Evolutionary conservation across 1,284 basidiomycete genomes (phyloP).

Genomic region (Puccinia novopanici): DNA sequence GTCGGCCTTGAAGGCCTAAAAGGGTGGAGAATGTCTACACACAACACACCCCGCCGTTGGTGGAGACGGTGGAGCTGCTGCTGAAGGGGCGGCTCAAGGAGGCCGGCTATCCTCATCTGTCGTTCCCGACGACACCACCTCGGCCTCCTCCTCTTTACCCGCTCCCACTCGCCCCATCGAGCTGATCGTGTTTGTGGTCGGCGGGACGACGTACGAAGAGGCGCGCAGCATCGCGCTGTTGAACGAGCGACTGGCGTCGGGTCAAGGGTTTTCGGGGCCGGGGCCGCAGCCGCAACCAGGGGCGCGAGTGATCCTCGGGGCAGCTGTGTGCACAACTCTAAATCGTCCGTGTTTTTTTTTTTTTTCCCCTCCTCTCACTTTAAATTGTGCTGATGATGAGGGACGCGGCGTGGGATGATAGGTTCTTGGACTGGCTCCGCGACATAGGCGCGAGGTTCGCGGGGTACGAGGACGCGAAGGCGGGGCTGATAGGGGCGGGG

Average conservation of each 20-base stretch:
- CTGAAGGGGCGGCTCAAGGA: constrained; percentile 84
- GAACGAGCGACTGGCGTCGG: constrained; percentile 71
- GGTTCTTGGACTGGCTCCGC: constrained; percentile 53
- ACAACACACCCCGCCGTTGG: constrained; percentile 90
- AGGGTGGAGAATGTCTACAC: constrained; percentile 99
- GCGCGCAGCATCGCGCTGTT: constrained; percentile 77
- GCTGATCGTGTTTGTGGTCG: constrained; percentile 90
- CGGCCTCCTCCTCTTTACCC: background rate
- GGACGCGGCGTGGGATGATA: constrained; percentile 1
- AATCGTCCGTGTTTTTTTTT: constrained; percentile 65
- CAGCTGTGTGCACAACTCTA: constrained; percentile 88
- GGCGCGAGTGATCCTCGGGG: constrained; percentile 74
- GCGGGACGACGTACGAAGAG: constrained; percentile 91
- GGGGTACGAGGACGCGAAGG: constrained; percentile 65
- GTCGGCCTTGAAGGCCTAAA: constrained; percentile 92
- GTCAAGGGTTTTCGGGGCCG: constrained; percentile 59
- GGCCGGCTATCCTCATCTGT: constrained; percentile 84
- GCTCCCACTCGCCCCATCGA: constrained; percentile 71
- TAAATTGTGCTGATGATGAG: background rate
- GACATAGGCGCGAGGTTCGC: constrained; percentile 56
- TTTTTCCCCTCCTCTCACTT: background rate
- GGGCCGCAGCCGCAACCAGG: constrained; percentile 57
- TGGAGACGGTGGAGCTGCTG: constrained; percentile 85
- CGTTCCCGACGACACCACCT: constrained; percentile 56
- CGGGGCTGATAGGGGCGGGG: constrained; percentile 71